Conservation (phyloP, 495 filamentous ascomycete genomes). For the Lophium mytilinum region DNA sequence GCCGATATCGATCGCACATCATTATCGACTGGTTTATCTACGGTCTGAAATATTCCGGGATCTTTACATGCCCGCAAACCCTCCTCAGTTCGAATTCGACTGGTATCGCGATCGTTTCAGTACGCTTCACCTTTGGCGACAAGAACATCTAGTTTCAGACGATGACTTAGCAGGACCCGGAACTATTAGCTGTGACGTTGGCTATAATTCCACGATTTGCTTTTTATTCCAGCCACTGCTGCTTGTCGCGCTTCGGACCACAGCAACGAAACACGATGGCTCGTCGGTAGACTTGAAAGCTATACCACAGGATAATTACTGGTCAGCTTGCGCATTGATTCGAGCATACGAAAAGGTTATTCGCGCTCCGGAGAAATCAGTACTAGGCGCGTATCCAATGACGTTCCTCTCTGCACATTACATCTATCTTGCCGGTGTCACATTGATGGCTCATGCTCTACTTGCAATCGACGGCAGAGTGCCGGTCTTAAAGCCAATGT, state of each 20-base stretch:
- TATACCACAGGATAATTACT: slow-evolving; percentile 9
- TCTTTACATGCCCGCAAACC: slow-evolving; percentile 1
- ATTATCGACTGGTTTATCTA: slow-evolving; percentile 8
- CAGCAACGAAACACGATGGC: neutral
- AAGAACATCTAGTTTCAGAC: neutral
- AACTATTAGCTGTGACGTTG: slow-evolving; percentile 8
- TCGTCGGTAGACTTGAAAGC: neutral
- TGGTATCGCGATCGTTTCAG: slow-evolving; percentile 6
- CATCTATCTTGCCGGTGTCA: slow-evolving; percentile 8
- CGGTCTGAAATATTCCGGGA: slow-evolving; percentile 9
- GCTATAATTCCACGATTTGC: slow-evolving; percentile 7
- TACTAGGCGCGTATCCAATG: slow-evolving; percentile 7
- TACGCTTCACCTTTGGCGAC: slow-evolving; percentile 1
- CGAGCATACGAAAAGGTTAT: slow-evolving; percentile 6
- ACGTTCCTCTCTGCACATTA: slow-evolving; percentile 9
- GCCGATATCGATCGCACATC: slow-evolving; percentile 7
- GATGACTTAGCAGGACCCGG: slow-evolving; percentile 3
- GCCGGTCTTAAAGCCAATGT: neutral
- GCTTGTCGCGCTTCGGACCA: neutral
- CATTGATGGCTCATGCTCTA: slow-evolving; percentile 9
- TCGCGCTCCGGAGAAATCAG: neutral
- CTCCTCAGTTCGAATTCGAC: neutral
- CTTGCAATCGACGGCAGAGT: slow-evolving; percentile 4
- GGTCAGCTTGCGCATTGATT: slow-evolving; percentile 4
- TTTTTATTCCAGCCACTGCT: slow-evolving; percentile 9